A percentile compares a stretch with the other conserved stretches of the same genome.
phyloP scores from a whole-genome alignment of 306 rosid species.

The Boehmeria nivea region DNA sequence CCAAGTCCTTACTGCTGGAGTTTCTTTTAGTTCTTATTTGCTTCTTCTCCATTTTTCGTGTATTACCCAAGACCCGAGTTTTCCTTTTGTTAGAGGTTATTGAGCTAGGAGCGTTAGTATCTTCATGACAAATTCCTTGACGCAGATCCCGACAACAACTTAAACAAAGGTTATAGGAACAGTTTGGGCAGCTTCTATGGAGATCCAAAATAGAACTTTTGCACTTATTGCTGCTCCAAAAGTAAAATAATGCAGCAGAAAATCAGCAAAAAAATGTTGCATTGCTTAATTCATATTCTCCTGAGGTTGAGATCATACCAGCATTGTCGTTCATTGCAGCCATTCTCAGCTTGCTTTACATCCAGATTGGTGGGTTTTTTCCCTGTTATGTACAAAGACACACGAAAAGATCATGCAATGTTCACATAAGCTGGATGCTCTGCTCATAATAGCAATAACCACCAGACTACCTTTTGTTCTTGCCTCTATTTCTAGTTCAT shows the following conservation, averaged over 20 bases:
- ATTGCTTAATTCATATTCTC: conserved; percentile 11
- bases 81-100: conserved; percentile 35
- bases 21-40: conserved; percentile 28
- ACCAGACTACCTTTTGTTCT: conserved; percentile 47
- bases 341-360: conserved; percentile 60
- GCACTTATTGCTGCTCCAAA: conserved; percentile 72
- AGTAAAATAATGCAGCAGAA: conserved; percentile 26
- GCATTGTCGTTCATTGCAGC: conserved; percentile 42
- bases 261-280: conserved; percentile 21
- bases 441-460: conserved; percentile 15
- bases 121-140: conserved; percentile 37
- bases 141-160: conserved; percentile 57
- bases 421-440: conserved; percentile 23
- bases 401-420: neutral
- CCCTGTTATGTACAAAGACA: conserved; percentile 44
- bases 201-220: conserved; percentile 68
- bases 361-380: conserved; percentile 50
- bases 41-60: conserved; percentile 33
- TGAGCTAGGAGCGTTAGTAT: conserved; percentile 23
- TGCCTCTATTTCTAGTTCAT: conserved; percentile 67
- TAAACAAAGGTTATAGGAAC: conserved; percentile 80
- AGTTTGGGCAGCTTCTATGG: conserved; percentile 86
- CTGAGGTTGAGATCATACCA: conserved; percentile 41
- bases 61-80: conserved; percentile 27
- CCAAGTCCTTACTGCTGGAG: conserved; percentile 18